Evolutionary conservation across 768 basidiomycete genomes (phyloP).

Genomic region (Phylloporus rhodoxanthus): DNA sequence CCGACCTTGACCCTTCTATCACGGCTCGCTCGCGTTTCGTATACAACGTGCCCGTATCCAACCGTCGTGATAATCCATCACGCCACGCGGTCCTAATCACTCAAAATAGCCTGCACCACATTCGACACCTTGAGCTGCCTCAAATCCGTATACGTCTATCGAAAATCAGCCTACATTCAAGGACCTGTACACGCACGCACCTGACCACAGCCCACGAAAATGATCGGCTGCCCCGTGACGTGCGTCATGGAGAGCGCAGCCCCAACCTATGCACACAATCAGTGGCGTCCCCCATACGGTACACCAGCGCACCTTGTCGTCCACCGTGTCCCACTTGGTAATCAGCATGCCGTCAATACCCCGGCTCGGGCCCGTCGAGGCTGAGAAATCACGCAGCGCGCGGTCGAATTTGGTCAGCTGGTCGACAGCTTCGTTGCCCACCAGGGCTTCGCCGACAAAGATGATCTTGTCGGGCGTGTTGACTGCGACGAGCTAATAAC

Average conservation of each 20-base stretch:
- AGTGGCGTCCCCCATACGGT: neutral
- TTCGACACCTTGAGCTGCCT: slow-evolving; percentile 85
- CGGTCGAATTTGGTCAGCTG: slow-evolving; percentile 96
- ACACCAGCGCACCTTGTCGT: slow-evolving; percentile 68
- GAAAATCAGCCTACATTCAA: slow-evolving; percentile 7
- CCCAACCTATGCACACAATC: slow-evolving; percentile 61
- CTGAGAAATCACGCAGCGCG: slow-evolving; percentile 86
- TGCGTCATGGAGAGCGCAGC: slow-evolving; percentile 99
- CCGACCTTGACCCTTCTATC: too few relatives aligned
- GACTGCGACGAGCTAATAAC: slow-evolving; percentile 70
- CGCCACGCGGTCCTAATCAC: slow-evolving; percentile 41
- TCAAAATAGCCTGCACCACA: slow-evolving; percentile 89
- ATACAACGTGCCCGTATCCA: too few relatives aligned
- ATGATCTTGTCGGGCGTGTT: slow-evolving; percentile 97
- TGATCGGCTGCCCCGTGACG: slow-evolving; percentile 96
- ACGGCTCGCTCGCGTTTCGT: too few relatives aligned
- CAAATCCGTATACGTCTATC: slow-evolving; percentile 92
- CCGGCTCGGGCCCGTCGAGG: slow-evolving; percentile 60
- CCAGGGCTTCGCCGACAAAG: slow-evolving; percentile 96
- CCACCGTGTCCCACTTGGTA: slow-evolving; percentile 99
- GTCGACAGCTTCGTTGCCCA: slow-evolving; percentile 98
- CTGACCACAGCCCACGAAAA: slow-evolving; percentile 98
- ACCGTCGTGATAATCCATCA: too few relatives aligned
- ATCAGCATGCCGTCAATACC: slow-evolving; percentile 98
- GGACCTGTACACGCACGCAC: slow-evolving; percentile 37